Conservation (phyloP, 441 rosid genomes). For the Erodium texanum region DNA sequence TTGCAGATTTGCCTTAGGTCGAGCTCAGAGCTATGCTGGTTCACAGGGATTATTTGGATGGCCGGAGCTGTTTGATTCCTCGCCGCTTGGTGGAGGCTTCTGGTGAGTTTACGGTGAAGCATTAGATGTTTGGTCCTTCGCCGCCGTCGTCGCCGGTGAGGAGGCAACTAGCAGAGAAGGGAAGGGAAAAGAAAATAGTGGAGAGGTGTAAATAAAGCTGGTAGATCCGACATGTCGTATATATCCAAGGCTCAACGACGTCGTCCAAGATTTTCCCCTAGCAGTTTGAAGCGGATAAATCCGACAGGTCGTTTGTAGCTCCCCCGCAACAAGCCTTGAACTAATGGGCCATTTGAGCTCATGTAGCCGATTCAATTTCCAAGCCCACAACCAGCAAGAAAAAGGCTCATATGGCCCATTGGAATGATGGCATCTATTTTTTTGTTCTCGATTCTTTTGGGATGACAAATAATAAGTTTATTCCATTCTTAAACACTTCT, state of each 20-base stretch:
- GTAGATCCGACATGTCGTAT: neutral
- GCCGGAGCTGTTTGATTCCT: neutral
- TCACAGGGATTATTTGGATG: neutral
- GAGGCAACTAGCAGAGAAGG: neutral
- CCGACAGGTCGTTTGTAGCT: neutral
- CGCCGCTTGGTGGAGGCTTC: neutral
- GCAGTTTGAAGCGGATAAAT: neutral
- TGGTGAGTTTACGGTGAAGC: neutral
- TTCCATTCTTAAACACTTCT: no score
- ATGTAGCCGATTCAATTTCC: no score
- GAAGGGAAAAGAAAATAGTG: neutral
- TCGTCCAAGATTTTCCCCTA: neutral
- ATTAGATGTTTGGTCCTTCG: neutral
- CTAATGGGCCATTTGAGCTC: no score
- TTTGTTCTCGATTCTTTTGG: no score
- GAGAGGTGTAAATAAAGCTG: neutral
- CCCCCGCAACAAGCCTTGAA: no score
- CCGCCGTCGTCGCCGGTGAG: neutral
- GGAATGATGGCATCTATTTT: no score
- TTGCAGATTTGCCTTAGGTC: slow-evolving; percentile 30
- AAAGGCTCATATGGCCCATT: no score
- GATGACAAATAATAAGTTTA: no score
- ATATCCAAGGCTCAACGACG: neutral
- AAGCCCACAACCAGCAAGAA: no score
- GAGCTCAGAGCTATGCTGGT: neutral